phyloP scores from a whole-genome alignment of 2,329 filamentous ascomycete genomes.

The Chrysosporium keratinophilum region DNA sequence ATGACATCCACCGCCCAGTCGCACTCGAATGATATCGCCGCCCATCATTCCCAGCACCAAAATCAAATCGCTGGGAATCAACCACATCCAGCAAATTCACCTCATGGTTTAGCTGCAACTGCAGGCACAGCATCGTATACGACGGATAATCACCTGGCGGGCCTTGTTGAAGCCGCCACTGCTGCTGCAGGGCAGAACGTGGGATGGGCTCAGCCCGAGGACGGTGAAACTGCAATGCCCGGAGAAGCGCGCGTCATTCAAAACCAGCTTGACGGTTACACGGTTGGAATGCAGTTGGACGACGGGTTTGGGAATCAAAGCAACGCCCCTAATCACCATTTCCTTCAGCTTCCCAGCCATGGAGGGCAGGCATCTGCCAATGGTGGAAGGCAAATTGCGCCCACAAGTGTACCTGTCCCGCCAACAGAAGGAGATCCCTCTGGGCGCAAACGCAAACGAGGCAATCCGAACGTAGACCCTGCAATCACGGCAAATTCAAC shows the following conservation, averaged over 20 bases:
- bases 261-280: conserved; percentile 33
- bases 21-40: conserved; percentile 5
- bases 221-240: conserved; percentile 32
- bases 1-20: conserved; percentile 11
- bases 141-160: conserved; percentile 33
- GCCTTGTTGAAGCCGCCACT: conserved; percentile 38
- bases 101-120: conserved; percentile 5
- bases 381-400: conserved; percentile 5
- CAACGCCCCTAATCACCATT: conserved; percentile 12
- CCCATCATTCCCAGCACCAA: conserved; percentile 5
- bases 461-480: conserved; percentile 17
- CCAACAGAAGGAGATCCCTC: neutral
- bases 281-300: conserved; percentile 32
- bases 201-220: conserved; percentile 18
- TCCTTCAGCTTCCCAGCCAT: conserved; percentile 21
- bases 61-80: conserved; percentile 8
- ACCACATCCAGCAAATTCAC: conserved; percentile 5
- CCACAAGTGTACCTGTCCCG: neutral
- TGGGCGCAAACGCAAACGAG: conserved; percentile 14
- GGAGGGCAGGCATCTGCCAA: conserved; percentile 18
- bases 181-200: conserved; percentile 31
- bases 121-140: conserved; percentile 10
- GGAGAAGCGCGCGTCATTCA: conserved; percentile 38
- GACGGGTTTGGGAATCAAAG: conserved; percentile 30
- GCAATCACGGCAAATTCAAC: conserved; percentile 12